These are phyloP conservation scores for Penicillium verrucosum DNA, from an alignment of 2,329 filamentous ascomycete species.

Conservation along the genomic window DNA sequence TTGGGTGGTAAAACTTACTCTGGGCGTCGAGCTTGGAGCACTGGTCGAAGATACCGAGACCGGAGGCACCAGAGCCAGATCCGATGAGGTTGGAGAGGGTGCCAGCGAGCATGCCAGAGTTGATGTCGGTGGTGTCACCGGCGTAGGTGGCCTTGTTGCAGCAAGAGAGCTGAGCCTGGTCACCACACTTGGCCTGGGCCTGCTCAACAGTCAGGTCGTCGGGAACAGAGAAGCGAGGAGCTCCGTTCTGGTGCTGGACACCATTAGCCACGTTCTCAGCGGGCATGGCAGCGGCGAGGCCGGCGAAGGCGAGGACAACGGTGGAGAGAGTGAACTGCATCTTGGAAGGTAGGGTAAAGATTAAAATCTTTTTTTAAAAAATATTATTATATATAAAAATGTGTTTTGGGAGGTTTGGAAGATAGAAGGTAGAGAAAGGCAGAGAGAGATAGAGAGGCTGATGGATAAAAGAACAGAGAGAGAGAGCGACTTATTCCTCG, in stretches of 20 bases:
- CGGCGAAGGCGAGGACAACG: conserved; percentile 32
- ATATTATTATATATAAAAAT: background rate
- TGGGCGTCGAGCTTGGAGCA: conserved; percentile 38
- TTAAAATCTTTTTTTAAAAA: conserved; percentile 11
- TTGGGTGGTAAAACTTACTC: conserved; percentile 20
- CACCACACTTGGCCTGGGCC: conserved; percentile 38
- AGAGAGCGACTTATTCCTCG: background rate
- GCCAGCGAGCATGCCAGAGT: conserved; percentile 29
- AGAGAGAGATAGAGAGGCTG: conserved; percentile 4
- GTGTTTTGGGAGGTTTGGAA: conserved; percentile 7
- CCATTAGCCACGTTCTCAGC: conserved; percentile 6
- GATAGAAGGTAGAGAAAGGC: conserved; percentile 6
- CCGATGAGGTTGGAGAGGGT: conserved; percentile 34
- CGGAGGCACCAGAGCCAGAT: conserved; percentile 29
- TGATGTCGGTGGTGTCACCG: conserved; percentile 32
- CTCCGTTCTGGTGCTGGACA: conserved; percentile 5
- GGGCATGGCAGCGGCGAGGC: conserved; percentile 30
- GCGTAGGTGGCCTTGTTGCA: conserved; percentile 39
- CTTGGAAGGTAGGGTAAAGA: conserved; percentile 29
- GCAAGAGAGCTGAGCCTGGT: conserved; percentile 38
- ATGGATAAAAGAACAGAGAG: conserved; percentile 1
- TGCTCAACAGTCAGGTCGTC: conserved; percentile 32
- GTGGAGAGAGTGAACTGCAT: conserved; percentile 37
- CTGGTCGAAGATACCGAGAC: conserved; percentile 39
- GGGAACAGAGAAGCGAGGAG: conserved; percentile 19